Evolutionary conservation across 2,329 filamentous ascomycete genomes (phyloP).

Genomic region (Byssochlamys sp.): DNA sequence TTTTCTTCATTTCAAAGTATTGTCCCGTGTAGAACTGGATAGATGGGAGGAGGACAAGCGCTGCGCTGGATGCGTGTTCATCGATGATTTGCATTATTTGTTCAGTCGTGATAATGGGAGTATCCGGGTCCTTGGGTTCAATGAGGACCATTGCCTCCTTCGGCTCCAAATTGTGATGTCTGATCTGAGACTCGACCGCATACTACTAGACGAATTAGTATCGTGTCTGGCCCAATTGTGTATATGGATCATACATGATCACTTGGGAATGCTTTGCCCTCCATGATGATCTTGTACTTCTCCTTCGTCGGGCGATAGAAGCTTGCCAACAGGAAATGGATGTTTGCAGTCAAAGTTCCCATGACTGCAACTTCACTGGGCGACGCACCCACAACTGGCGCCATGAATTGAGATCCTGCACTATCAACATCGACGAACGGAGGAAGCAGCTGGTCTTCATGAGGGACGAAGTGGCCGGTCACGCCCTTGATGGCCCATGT

Average conservation of each 20-base stretch:
- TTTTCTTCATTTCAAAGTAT: constrained; percentile 69
- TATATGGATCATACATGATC: constrained; percentile 53
- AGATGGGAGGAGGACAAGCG: constrained; percentile 70
- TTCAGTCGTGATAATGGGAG: constrained; percentile 58
- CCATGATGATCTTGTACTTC: constrained; percentile 72
- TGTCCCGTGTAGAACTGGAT: constrained; percentile 92
- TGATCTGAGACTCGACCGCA: constrained; percentile 71
- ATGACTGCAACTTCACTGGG: constrained; percentile 72
- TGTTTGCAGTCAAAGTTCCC: constrained; percentile 73
- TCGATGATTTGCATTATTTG: constrained; percentile 66
- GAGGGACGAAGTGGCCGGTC: constrained; percentile 65
- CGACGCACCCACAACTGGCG: constrained; percentile 64
- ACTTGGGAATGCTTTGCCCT: constrained; percentile 81
- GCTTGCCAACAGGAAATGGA: constrained; percentile 73
- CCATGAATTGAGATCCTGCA: constrained; percentile 58
- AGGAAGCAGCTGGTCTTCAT: constrained; percentile 57
- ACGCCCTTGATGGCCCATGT: constrained; percentile 81
- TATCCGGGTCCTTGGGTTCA: constrained; percentile 46
- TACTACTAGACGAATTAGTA: constrained; percentile 47
- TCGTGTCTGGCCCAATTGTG: not conserved
- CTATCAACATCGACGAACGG: constrained; percentile 74
- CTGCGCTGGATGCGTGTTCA: constrained; percentile 60
- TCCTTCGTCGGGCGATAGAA: constrained; percentile 64
- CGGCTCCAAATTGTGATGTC: constrained; percentile 58
- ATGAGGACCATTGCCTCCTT: constrained; percentile 64